Base-by-base conservation (phyloP, 2,329 filamentous ascomycete species). In the Westerdykella aurantiaca region DNA sequence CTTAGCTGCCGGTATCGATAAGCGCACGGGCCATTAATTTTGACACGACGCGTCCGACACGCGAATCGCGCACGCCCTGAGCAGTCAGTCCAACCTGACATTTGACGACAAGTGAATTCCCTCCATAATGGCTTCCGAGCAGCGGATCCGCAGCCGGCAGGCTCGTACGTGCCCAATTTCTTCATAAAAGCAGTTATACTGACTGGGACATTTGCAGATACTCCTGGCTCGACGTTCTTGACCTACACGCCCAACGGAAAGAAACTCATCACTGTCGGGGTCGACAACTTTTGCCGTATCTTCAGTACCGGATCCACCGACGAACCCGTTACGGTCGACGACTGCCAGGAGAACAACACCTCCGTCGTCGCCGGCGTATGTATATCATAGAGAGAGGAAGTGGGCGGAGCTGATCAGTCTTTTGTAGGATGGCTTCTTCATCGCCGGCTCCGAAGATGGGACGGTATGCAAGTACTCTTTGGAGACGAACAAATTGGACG, bases 401-500 rank as follows among this genome's bases (percentile, higher is more conserved):
- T 13, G 46, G 58, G 64, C 21, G 25, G 16, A 5, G 34, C 7
- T 35, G n/a, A 35, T 9, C 9, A 6, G 33, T 18, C n/a, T 10
- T 9, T 7, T 21, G 13, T 51, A 83, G 80, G 81, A 91, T 61
- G 81, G 85, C 47, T 89, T 86, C 67, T 95, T 96, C 63, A 81
- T 97, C 37, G 82, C 88, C 49, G 93, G 89, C 22, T 87, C 88
- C 16, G 91, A 98, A 67, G 90, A 97, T 70, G 93, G 94, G 60
- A 93, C 86, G n/a, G 88, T 98, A 58, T 95, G 86, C 73, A 81
- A 89, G 57, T 98, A 94, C 72, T 86, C 86, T n/a, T 77, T 96
- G 39, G 76, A 80, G 44, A 81, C 80, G 2, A 83, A 83, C 58
- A 68, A 74, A 22, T 88, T 94, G 69, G 87, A 95, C 49, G 83